Percentiles rank a stretch among this genome's conserved stretches.
phyloP scores from a whole-genome alignment of 805 yeast genomes.

The Clavispora fructus region DNA sequence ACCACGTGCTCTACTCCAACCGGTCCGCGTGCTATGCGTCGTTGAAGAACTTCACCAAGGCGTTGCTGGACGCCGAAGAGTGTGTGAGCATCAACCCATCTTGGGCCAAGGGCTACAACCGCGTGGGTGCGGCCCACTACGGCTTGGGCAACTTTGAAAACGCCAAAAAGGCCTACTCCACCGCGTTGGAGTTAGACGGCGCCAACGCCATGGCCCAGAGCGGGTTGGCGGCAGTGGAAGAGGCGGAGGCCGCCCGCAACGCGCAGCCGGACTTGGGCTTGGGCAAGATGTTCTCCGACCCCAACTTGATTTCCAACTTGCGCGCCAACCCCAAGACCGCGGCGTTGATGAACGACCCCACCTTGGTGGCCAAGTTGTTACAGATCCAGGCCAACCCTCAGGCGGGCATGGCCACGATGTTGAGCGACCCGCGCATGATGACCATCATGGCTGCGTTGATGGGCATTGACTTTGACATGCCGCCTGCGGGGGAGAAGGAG shows the following conservation, averaged over 20 bases:
- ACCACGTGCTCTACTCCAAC: slow-evolving; percentile 89
- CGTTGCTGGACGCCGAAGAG: slow-evolving; percentile 79
- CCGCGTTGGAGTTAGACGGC: slow-evolving; percentile 78
- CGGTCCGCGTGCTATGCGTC: slow-evolving; percentile 91
- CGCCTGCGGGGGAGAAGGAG: slow-evolving; percentile 17
- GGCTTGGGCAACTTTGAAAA: slow-evolving; percentile 81
- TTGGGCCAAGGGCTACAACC: slow-evolving; percentile 94
- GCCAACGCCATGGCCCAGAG: slow-evolving; percentile 79
- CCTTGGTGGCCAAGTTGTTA: slow-evolving; percentile 63
- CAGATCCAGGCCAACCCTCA: slow-evolving; percentile 67
- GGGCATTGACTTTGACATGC: slow-evolving; percentile 68
- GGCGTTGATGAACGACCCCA: slow-evolving; percentile 82
- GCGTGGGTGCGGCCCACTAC: slow-evolving; percentile 88
- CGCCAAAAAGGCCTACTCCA: slow-evolving; percentile 65
- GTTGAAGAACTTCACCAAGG: slow-evolving; percentile 63
- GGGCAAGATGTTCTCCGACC: slow-evolving; percentile 75
- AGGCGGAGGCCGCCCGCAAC: slow-evolving; percentile 49
- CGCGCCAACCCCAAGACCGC: slow-evolving; percentile 82
- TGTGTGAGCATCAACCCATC: slow-evolving; percentile 74
- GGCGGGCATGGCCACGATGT: slow-evolving; percentile 62
- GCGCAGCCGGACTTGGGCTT: slow-evolving; percentile 69
- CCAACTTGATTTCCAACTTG: slow-evolving; percentile 69
- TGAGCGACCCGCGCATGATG: slow-evolving; percentile 83
- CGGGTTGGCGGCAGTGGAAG: slow-evolving; percentile 69
- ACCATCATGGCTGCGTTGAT: slow-evolving; percentile 78